Percentiles rank a stretch among this genome's conserved stretches.
These are phyloP conservation scores for Taphrina wiesneri DNA, from an alignment of 1,139 yeast species.

Conservation along the genomic window DNA sequence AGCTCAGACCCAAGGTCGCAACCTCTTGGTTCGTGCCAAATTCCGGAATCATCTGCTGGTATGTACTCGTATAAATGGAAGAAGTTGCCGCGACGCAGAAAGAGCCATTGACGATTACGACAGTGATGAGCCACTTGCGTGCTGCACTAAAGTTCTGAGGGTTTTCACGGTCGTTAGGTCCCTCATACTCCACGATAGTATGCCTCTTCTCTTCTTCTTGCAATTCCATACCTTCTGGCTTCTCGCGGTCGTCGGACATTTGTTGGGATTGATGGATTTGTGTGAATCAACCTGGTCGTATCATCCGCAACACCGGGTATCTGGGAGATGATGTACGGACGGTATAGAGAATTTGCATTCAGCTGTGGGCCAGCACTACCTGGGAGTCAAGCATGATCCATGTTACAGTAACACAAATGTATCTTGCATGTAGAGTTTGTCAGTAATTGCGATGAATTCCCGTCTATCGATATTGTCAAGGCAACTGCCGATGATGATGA, in stretches of 20 bases:
- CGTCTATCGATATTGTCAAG: background rate
- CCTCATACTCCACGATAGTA: conserved; percentile 1
- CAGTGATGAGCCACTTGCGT: conserved; percentile 57
- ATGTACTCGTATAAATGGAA: conserved; percentile 54
- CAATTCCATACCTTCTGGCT: background rate
- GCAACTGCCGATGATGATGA: too few relatives aligned
- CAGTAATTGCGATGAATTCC: background rate
- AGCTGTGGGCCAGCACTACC: too few relatives aligned
- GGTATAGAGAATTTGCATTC: too few relatives aligned
- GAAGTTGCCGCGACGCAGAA: conserved; percentile 58
- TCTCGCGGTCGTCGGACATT: background rate
- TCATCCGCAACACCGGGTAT: too few relatives aligned
- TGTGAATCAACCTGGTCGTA: background rate
- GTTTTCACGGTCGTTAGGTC: background rate
- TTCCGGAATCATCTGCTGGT: conserved; percentile 33
- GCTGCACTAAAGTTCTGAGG: conserved; percentile 18
- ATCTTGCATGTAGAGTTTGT: background rate
- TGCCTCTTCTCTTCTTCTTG: background rate
- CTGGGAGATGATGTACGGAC: too few relatives aligned
- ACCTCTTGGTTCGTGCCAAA: conserved; percentile 35
- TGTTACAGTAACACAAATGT: background rate
- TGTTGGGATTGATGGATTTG: background rate
- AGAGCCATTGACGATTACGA: conserved; percentile 53
- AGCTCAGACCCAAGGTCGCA: conserved; percentile 40
- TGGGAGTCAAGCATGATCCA: too few relatives aligned